Percentiles rank a stretch among this genome's conserved stretches.
These are phyloP conservation scores for Cerioporus squamosus DNA, from an alignment of 1,284 basidiomycete genomes.

Conservation along the genomic window DNA sequence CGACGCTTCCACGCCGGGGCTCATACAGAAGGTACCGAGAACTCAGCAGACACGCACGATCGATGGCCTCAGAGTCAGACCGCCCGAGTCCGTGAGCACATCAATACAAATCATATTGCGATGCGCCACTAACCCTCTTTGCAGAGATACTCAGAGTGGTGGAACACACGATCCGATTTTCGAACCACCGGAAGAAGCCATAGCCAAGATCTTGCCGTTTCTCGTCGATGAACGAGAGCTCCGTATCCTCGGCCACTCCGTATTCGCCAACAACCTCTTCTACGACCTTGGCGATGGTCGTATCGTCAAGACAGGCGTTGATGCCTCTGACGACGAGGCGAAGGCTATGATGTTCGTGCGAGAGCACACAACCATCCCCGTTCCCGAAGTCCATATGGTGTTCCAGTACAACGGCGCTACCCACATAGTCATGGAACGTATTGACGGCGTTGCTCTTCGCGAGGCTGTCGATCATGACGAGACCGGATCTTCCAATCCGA, in stretches of 20 bases:
- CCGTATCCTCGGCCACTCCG: background rate
- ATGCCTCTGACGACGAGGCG: background rate
- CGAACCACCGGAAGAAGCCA: background rate
- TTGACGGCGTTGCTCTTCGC: background rate
- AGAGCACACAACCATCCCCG: background rate
- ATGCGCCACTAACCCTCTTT: too few species aligned
- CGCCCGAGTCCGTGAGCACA: too few species aligned
- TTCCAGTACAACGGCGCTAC: background rate
- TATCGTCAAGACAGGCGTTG: background rate
- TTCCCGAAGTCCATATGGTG: background rate
- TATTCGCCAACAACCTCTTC: background rate
- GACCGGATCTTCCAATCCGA: background rate
- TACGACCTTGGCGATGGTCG: slow-evolving; percentile 3
- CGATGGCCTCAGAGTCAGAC: too few species aligned
- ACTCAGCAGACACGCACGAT: too few species aligned
- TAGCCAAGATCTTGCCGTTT: background rate
- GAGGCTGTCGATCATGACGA: background rate
- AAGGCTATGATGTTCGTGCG: slow-evolving; percentile 1
- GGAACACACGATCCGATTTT: background rate
- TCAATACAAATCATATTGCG: too few species aligned
- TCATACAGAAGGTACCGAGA: too few species aligned
- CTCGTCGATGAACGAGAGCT: background rate
- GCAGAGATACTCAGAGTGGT: background rate
- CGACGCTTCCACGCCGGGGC: too few species aligned
- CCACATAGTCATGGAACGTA: background rate